phyloP scores from a whole-genome alignment of 805 yeast species.

The Candida nemodendra region DNA sequence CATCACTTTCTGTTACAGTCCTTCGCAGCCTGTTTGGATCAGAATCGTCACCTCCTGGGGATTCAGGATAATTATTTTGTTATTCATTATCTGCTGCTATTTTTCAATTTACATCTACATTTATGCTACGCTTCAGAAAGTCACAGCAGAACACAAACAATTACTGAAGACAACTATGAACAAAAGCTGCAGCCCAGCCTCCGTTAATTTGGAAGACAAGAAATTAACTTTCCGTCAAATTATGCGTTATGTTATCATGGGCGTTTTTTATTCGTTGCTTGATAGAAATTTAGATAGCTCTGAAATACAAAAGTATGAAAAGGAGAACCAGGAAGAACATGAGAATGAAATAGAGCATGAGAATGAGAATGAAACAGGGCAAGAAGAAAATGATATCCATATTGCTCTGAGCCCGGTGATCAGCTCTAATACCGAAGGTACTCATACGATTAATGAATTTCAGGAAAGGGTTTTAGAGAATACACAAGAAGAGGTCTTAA shows the following conservation, averaged over 20 bases:
- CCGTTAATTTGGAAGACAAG: no score
- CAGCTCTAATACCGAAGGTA: neutral
- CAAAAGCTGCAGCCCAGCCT: no score
- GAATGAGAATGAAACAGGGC: neutral
- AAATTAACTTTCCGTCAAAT: no score
- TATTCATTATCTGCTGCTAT: constrained; percentile 15
- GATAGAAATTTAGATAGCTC: constrained; percentile 10
- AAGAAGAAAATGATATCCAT: no score
- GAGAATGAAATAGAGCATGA: neutral
- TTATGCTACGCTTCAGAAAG: constrained; percentile 11
- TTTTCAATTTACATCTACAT: constrained; percentile 21
- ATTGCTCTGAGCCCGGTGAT: neutral
- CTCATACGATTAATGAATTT: neutral
- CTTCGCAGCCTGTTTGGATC: constrained; percentile 17
- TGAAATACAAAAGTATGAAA: no score
- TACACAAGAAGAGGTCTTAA: constrained; percentile 10
- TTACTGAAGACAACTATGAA: constrained; percentile 2
- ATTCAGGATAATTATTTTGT: constrained; percentile 11
- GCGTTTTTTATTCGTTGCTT: constrained; percentile 16
- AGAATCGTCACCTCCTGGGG: constrained; percentile 20
- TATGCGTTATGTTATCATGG: constrained; percentile 11
- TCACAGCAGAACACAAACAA: constrained; percentile 13
- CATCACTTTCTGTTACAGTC: constrained; percentile 17
- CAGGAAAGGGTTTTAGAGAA: neutral
- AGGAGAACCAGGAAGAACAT: constrained; percentile 3